phyloP scores from a whole-genome alignment of 163 green algal genomes.

The Scenedesmus sp. region DNA sequence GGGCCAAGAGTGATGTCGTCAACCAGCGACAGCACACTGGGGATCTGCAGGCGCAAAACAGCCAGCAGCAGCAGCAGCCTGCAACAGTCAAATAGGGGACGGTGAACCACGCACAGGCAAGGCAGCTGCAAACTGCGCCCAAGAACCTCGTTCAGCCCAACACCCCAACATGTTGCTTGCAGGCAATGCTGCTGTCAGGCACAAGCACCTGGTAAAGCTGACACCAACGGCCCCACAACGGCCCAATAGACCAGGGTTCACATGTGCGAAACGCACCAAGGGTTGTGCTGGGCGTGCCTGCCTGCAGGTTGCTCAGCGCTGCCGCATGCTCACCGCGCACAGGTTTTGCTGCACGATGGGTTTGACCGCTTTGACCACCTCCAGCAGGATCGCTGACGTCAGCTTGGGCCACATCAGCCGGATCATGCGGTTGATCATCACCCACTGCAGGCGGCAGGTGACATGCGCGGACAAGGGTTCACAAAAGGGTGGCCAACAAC shows the following conservation, averaged over 20 bases:
- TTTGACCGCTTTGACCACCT: constrained; percentile 55
- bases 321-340: background rate
- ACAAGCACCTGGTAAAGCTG: too few relatives aligned
- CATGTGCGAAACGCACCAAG: background rate
- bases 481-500: too few relatives aligned
- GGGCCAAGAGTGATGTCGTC: constrained; percentile 57
- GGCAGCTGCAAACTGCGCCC: too few relatives aligned
- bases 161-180: too few relatives aligned
- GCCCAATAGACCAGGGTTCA: too few relatives aligned
- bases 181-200: too few relatives aligned
- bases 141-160: too few relatives aligned
- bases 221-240: background rate
- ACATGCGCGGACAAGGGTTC: too few relatives aligned
- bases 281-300: background rate
- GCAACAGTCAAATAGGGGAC: too few relatives aligned
- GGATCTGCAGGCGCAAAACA: background rate
- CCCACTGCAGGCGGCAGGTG: constrained; percentile 37
- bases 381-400: constrained; percentile 63
- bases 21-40: background rate
- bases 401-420: constrained; percentile 60
- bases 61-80: background rate
- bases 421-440: constrained; percentile 58
- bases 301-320: background rate
- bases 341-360: constrained; percentile 46
- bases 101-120: too few relatives aligned